phyloP scores from a whole-genome alignment of 2,329 filamentous ascomycete genomes.

The Colletotrichum sansevieriae region DNA sequence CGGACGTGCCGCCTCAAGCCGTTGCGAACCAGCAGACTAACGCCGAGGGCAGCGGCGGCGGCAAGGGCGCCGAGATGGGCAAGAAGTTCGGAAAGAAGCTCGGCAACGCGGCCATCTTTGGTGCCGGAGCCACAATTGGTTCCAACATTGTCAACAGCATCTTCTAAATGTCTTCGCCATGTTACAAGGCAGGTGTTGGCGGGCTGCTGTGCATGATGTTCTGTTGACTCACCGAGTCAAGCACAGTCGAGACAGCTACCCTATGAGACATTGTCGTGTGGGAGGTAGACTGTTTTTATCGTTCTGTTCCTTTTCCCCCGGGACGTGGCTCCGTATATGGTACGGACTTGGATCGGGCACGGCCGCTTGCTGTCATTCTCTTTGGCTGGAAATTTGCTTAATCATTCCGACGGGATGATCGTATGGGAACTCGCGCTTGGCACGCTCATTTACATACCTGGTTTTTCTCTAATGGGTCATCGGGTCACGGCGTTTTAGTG shows the following conservation, averaged over 20 bases:
- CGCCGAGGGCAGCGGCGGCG: conserved; percentile 58
- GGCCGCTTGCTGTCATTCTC: conserved; percentile 1
- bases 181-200: background rate
- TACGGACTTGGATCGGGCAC: background rate
- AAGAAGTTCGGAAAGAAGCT: conserved; percentile 97
- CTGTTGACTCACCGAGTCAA: background rate
- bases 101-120: conserved; percentile 87
- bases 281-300: conserved; percentile 12
- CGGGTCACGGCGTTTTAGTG: conserved; percentile 18
- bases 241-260: background rate
- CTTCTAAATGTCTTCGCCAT: conserved; percentile 67
- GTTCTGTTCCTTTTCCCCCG: background rate
- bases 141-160: conserved; percentile 92
- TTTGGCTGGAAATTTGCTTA: conserved; percentile 20
- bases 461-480: conserved; percentile 18
- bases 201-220: background rate
- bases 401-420: background rate
- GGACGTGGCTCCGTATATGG: background rate
- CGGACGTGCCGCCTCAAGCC: conserved; percentile 80
- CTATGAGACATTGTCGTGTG: background rate
- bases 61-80: conserved; percentile 79
- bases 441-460: conserved; percentile 24
- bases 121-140: conserved; percentile 91
- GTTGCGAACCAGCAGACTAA: conserved; percentile 71
- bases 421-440: background rate